Percentiles rank a stretch among this genome's conserved stretches.
Conservation (phyloP, 2,329 filamentous ascomycete genomes). For the Colletotrichum phormii region DNA sequence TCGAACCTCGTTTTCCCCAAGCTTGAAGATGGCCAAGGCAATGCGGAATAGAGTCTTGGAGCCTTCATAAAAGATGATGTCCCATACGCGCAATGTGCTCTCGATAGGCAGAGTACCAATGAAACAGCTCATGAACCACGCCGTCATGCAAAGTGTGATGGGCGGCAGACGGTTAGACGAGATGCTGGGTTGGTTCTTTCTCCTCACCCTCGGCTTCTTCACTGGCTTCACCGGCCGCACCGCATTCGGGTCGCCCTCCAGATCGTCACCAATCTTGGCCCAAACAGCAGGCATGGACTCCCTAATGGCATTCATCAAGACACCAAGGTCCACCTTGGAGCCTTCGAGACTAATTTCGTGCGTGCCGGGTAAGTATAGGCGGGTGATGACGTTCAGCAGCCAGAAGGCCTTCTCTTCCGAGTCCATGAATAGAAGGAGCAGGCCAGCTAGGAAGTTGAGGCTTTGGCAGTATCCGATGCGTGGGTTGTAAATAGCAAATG, state of each 20-base stretch:
- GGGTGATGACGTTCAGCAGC: conserved; percentile 92
- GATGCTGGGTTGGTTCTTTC: conserved; percentile 52
- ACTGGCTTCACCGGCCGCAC: conserved; percentile 45
- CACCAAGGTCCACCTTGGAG: conserved; percentile 92
- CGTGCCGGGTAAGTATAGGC: conserved; percentile 88
- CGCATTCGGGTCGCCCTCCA: conserved; percentile 63
- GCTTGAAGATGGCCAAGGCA: conserved; percentile 90
- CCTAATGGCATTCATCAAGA: conserved; percentile 87
- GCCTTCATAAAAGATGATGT: conserved; percentile 95
- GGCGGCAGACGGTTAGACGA: conserved; percentile 77
- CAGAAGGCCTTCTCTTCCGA: conserved; percentile 93
- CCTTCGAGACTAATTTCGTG: conserved; percentile 92
- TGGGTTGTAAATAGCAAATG: conserved; percentile 91
- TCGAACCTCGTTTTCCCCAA: conserved; percentile 84
- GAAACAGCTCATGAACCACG: conserved; percentile 98
- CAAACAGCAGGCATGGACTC: conserved; percentile 87
- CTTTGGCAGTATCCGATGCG: conserved; percentile 96
- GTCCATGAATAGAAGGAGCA: conserved; percentile 87
- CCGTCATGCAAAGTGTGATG: conserved; percentile 91
- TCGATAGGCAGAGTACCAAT: conserved; percentile 94
- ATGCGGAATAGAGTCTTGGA: conserved; percentile 94
- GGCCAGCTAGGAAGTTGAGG: conserved; percentile 91
- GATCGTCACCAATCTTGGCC: conserved; percentile 86
- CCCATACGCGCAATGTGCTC: conserved; percentile 92
- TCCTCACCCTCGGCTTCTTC: conserved; percentile 49